phyloP scores from a whole-genome alignment of 129 eudicot species.

The Flaveria trinervia region DNA sequence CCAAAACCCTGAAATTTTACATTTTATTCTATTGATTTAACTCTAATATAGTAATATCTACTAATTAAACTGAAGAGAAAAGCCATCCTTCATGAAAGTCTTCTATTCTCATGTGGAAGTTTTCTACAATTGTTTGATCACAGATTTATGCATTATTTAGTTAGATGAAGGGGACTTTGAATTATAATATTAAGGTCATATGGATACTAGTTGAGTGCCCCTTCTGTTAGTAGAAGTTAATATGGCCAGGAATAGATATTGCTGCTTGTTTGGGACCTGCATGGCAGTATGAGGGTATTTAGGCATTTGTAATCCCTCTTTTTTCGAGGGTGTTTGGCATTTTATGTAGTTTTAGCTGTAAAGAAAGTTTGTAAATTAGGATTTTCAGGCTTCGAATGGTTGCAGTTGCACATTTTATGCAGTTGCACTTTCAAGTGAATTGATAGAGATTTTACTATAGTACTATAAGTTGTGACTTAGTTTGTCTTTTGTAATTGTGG shows the following conservation, averaged over 20 bases:
- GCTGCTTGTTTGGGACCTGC: conserved; percentile 1
- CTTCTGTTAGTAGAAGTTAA: not conserved
- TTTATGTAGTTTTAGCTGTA: not conserved
- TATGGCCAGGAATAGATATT: not conserved
- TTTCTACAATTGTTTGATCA: not conserved
- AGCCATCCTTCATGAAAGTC: not conserved
- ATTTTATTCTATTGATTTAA: too few relatives aligned
- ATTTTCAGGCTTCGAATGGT: not conserved
- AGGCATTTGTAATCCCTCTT: not conserved
- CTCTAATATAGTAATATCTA: too few relatives aligned
- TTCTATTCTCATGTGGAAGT: not conserved
- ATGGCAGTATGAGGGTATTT: not conserved
- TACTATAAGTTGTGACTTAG: too few relatives aligned
- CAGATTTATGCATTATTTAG: not conserved
- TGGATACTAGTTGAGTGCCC: not conserved
- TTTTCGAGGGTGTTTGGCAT: not conserved
- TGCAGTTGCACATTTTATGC: not conserved
- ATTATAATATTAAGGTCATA: not conserved
- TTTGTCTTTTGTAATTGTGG: too few relatives aligned
- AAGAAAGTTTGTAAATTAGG: not conserved
- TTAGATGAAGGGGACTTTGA: not conserved
- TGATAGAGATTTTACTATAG: too few relatives aligned
- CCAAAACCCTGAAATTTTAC: too few relatives aligned
- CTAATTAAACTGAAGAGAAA: too few relatives aligned
- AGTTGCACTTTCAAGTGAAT: too few relatives aligned